These are phyloP conservation scores for Pseudogymnoascus sp. DNA, from an alignment of 2,329 filamentous ascomycete genomes.

Conservation along the genomic window DNA sequence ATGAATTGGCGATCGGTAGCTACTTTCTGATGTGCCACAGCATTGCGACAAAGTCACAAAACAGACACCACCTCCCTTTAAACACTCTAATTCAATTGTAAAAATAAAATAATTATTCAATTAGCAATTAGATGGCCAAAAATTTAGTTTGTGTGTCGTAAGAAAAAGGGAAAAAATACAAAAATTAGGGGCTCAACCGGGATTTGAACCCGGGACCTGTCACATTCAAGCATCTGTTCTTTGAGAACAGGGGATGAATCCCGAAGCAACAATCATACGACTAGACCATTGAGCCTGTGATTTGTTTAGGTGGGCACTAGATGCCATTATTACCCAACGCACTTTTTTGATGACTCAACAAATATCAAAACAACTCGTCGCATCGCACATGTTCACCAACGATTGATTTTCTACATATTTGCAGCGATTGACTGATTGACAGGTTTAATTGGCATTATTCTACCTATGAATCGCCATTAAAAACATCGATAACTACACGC, in stretches of 20 bases:
- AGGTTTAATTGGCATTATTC: constrained; percentile 2
- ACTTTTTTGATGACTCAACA: neutral
- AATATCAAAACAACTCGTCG: neutral
- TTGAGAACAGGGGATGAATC: constrained; percentile 22
- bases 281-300: constrained; percentile 31
- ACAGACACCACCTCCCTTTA: neutral
- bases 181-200: constrained; percentile 27
- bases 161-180: neutral
- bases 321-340: neutral
- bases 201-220: constrained; percentile 35
- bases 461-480: constrained; percentile 4
- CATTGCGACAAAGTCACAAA: neutral
- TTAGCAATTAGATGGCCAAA: neutral
- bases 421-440: neutral
- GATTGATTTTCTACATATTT: neutral
- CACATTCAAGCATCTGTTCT: constrained; percentile 26
- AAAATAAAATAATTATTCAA: neutral
- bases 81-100: neutral
- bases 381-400: neutral
- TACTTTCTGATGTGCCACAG: neutral
- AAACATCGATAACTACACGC: constrained; percentile 50
- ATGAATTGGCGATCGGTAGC: neutral
- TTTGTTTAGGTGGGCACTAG: neutral
- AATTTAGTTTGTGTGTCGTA: neutral
- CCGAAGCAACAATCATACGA: constrained; percentile 37